Evolutionary conservation across 345 rosid genomes (phyloP).

Genomic region (Euphorbia lathyris): DNA sequence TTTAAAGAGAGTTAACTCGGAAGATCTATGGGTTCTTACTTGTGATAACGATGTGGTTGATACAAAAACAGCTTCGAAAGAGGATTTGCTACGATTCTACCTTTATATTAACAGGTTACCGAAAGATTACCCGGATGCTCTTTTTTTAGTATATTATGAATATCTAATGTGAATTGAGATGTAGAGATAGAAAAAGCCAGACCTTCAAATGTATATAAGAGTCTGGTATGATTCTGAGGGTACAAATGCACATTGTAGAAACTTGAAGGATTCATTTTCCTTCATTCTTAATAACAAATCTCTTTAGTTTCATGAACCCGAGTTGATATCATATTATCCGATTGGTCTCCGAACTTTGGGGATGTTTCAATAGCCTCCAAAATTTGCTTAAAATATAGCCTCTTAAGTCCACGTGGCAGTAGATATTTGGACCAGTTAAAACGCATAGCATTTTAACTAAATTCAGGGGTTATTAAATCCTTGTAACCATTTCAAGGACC

Average conservation of each 20-base stretch:
- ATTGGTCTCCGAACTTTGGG: too few species aligned
- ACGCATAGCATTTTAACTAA: too few species aligned
- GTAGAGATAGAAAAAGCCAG: constrained; percentile 50
- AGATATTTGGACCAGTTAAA: too few species aligned
- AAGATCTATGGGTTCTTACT: constrained; percentile 95
- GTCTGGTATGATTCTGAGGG: constrained; percentile 36
- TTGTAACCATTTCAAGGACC: too few species aligned
- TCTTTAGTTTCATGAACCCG: background rate
- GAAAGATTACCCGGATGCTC: constrained; percentile 72
- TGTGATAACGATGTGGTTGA: constrained; percentile 82
- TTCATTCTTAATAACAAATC: background rate
- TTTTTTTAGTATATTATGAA: constrained; percentile 80
- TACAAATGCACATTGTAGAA: background rate
- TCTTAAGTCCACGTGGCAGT: too few species aligned
- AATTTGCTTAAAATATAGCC: too few species aligned
- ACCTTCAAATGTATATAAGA: constrained; percentile 55
- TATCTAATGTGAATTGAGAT: constrained; percentile 58
- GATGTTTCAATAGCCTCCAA: too few species aligned
- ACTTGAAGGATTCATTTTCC: background rate
- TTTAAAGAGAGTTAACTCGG: constrained; percentile 88
- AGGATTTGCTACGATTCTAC: constrained; percentile 74
- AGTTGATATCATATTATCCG: too few species aligned
- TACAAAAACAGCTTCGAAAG: constrained; percentile 54
- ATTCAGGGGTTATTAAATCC: too few species aligned
- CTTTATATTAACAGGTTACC: constrained; percentile 76